These are phyloP conservation scores for Aspergillus fumigatiaffinis DNA, from an alignment of 2,329 filamentous ascomycete species.

Conservation along the genomic window DNA sequence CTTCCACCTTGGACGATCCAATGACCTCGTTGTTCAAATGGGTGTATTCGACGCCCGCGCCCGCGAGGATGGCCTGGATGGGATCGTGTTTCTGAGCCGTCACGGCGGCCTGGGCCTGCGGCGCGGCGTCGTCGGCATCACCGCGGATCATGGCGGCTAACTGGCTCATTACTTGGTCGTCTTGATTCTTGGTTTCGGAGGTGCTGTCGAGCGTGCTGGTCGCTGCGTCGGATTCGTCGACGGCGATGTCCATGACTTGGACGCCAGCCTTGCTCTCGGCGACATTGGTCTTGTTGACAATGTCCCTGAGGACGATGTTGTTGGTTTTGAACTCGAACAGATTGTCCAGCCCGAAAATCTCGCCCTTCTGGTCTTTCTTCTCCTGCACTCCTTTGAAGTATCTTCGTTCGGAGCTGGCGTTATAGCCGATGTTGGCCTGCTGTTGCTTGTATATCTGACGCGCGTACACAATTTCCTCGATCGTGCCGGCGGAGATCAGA, in stretches of 20 bases:
- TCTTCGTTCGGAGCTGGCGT: conserved; percentile 81
- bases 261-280: conserved; percentile 88
- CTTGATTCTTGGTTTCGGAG: conserved; percentile 25
- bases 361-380: conserved; percentile 74
- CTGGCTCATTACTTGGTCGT: conserved; percentile 67
- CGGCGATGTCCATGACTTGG: conserved; percentile 70
- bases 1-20: conserved; percentile 87
- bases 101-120: conserved; percentile 23
- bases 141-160: conserved; percentile 61
- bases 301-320: conserved; percentile 80
- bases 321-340: conserved; percentile 78
- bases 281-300: conserved; percentile 97
- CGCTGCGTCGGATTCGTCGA: conserved; percentile 58
- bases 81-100: conserved; percentile 60
- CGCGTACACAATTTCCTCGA: conserved; percentile 96
- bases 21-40: conserved; percentile 96
- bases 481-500: conserved; percentile 82
- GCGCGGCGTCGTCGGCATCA: conserved; percentile 23
- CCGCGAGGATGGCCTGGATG: conserved; percentile 81
- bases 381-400: conserved; percentile 96
- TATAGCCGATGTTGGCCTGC: conserved; percentile 96
- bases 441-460: conserved; percentile 99
- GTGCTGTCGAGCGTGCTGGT: conserved; percentile 49
- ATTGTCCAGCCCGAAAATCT: conserved; percentile 88
- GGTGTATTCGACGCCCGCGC: conserved; percentile 88